Evolutionary conservation across 164 flowering plant genomes (phyloP), one percentile per base, ranked within the genome.

Genomic region (Aristolochia californica): DNA sequence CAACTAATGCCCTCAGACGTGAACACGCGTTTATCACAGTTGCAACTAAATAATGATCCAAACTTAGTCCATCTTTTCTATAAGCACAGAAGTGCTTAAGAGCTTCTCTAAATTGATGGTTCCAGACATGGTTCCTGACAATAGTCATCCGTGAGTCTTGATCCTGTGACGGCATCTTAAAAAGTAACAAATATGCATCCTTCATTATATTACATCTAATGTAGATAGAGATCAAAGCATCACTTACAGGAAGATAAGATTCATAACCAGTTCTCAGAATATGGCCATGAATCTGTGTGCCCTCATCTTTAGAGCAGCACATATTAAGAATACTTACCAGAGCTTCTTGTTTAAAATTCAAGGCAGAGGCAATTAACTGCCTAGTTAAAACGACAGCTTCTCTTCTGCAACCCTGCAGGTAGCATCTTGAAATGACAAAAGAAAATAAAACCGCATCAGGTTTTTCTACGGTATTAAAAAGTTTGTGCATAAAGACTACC

Each of bases 171-270:
- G 67, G 64, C 34, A 50, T 55, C n/a, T 22, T 16, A 54, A 66
- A 38, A 27, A 70, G 66, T 4, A 62, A 25, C 11, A 59, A 59
- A 59, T 66, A 49, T 5, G 70, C 74, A 13, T 55, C 57, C 14
- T 55, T 59, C 14, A 66, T 13, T 23, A 62, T 63, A 40, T 68
- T 69, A 44, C 73, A 70, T 47, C 62, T 61, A 20, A 65, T 56
- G 26, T 70, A 70, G 66, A 66, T 66, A 53, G 60, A 59, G 13
- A 70, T 53, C 45, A 66, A 52, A 57, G 62, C 47, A 58, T 59
- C 66, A 23, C 64, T 45, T 18, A 66, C 26, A 5, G 63, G 45
- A 28, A 66, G 45, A 59, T 54, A 45, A 17, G 15, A n/a, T 28
- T 16, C 38, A 53, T 34, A 66, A 30, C 70, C 74, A 23, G 34